phyloP scores from a whole-genome alignment of 768 basidiomycete species.

The Pulveroboletus sp. region DNA sequence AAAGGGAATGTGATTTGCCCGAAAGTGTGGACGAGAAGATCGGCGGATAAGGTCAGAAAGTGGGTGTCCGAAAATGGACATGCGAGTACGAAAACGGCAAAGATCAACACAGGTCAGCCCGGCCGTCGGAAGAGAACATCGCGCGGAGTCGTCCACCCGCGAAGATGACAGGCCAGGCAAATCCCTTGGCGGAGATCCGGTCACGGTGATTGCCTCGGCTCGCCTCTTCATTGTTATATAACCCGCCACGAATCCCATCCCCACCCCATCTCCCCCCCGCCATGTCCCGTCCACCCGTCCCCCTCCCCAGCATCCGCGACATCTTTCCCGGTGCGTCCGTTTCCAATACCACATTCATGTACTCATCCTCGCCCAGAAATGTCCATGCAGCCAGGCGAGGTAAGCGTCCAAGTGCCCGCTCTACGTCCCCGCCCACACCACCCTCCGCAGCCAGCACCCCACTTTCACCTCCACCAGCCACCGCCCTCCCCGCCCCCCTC shows the following conservation, averaged over 20 bases:
- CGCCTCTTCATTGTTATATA: slow-evolving; percentile 5
- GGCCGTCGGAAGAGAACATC: slow-evolving; percentile 5
- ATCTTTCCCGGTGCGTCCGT: slow-evolving; percentile 49
- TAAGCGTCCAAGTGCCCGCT: slow-evolving; percentile 5
- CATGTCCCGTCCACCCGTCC: slow-evolving; percentile 28
- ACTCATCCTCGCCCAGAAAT: slow-evolving; percentile 16
- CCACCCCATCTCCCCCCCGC: neutral
- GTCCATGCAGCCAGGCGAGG: slow-evolving; percentile 14
- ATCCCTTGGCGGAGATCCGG: slow-evolving; percentile 15
- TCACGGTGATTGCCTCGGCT: slow-evolving; percentile 29
- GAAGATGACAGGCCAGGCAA: slow-evolving; percentile 2
- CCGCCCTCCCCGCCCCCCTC: slow-evolving; percentile 26
- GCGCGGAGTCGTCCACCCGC: slow-evolving; percentile 13
- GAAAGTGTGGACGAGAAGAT: slow-evolving; percentile 31
- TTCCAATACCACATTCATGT: neutral
- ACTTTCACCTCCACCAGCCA: slow-evolving; percentile 9
- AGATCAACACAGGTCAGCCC: slow-evolving; percentile 28
- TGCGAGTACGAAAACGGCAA: slow-evolving; percentile 19
- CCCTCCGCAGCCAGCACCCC: slow-evolving; percentile 2
- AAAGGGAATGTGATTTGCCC: slow-evolving; percentile 26
- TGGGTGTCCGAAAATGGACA: slow-evolving; percentile 11
- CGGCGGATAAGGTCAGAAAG: slow-evolving; percentile 35
- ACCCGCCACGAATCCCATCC: neutral
- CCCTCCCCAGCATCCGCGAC: slow-evolving; percentile 51
- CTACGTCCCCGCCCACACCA: neutral